Evolutionary conservation across 805 yeast genomes (phyloP), one percentile per base, ranked within the genome.

Genomic region (Candida ovalis): DNA sequence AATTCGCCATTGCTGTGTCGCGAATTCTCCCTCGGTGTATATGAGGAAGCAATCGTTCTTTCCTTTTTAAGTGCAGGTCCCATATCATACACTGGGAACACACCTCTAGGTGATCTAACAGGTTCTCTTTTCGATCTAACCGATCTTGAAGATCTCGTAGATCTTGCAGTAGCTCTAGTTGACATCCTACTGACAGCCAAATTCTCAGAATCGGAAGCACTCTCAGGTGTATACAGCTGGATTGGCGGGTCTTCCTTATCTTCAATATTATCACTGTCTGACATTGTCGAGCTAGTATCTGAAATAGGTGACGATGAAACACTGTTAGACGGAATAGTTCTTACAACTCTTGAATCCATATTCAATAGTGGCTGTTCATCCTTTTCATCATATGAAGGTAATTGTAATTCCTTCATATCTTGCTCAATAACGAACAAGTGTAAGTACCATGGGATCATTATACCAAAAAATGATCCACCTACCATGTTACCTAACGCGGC

Each of bases 311-410:
- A 12, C n/a, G 22, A 13, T 23, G 17, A 18, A 5, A 9, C 38
- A 25, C 22, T 15, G 17, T 35, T 17, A 17, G 37, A 35, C 17
- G 43, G 37, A 2, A 30, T 51, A 8, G 75, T 69, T 50, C 87
- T 75, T 2, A 86, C 86, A 10, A 87, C 92, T 69, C 94, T 77
- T 4, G 92, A 85, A 63, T 87, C 95, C 71, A 79, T 75, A 57
- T 82, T 82, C 50, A 85, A 67, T 57, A 84, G 86, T 3, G 95
- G 94, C 55, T 85, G 92, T 63, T 87, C 94, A 65, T 87, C 95
- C 56, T 81, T 75, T 46, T 81, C 81, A 37, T 84, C 92, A 56
- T 77, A 86, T 37, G 71, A 68, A 1, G 95, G 95, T 51, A 87
- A 71, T 23, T 82, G 74, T 61, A 86, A 68, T 40, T 71, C 60